phyloP scores from a whole-genome alignment of 2,329 filamentous ascomycete species.

The Allantophomopsis lycopodina region DNA sequence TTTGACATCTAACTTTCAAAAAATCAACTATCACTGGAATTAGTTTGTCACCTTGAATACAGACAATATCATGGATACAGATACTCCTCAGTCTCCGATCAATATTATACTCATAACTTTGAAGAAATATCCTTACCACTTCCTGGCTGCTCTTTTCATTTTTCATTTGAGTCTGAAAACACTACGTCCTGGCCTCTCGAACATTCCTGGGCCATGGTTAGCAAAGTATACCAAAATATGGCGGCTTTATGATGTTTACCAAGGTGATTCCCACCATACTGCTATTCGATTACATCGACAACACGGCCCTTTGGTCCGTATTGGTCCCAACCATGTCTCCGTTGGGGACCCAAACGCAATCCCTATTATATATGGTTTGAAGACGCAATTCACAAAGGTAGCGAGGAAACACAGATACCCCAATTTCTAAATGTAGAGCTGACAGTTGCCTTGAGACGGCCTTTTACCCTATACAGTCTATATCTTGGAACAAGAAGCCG shows the following conservation, averaged over 20 bases:
- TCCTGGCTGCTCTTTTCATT: too few relatives aligned
- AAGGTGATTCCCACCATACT: slow-evolving; percentile 4
- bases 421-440: slow-evolving; percentile 7
- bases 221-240: slow-evolving; percentile 8
- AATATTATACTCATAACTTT: too few relatives aligned
- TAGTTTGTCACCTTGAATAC: too few relatives aligned
- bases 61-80: too few relatives aligned
- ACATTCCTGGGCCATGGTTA: slow-evolving; percentile 7
- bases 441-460: slow-evolving; percentile 15
- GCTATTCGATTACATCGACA: slow-evolving; percentile 20
- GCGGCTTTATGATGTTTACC: slow-evolving; percentile 7
- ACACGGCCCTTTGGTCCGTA: slow-evolving; percentile 57
- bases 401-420: slow-evolving; percentile 12
- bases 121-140: too few relatives aligned
- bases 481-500: slow-evolving; percentile 1
- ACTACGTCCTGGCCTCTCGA: background rate
- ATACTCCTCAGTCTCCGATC: too few relatives aligned
- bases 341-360: slow-evolving; percentile 66
- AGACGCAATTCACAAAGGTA: slow-evolving; percentile 43
- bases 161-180: too few relatives aligned
- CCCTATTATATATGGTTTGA: slow-evolving; percentile 59
- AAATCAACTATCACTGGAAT: too few relatives aligned
- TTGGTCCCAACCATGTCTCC: slow-evolving; percentile 70
- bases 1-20: too few relatives aligned
- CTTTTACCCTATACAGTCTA: slow-evolving; percentile 2